These are phyloP conservation scores for Neurospora crassa DNA, from an alignment of 2,329 filamentous ascomycete species.

Conservation along the genomic window DNA sequence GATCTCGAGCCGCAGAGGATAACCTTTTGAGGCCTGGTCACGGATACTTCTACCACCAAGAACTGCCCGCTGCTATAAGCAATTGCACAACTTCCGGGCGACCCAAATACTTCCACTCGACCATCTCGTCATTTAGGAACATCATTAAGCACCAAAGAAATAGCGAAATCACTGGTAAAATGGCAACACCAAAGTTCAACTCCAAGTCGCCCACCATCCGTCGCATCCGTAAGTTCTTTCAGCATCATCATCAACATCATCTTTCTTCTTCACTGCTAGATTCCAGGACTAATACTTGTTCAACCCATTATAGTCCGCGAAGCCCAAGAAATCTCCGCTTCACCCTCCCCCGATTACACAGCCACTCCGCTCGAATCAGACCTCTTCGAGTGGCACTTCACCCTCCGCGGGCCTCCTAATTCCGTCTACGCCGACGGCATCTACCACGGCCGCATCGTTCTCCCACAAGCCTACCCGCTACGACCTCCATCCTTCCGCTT, in stretches of 20 bases:
- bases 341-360: slow-evolving; percentile 76
- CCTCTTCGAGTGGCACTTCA: slow-evolving; percentile 99
- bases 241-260: not conserved
- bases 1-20: not conserved
- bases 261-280: not conserved
- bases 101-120: not conserved
- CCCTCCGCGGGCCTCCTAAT: slow-evolving; percentile 76
- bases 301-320: slow-evolving; percentile 60
- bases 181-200: slow-evolving; percentile 42
- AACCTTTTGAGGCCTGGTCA: not conserved
- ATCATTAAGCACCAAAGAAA: not conserved
- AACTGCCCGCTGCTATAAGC: not conserved
- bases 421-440: slow-evolving; percentile 73
- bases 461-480: slow-evolving; percentile 82
- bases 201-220: slow-evolving; percentile 76
- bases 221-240: slow-evolving; percentile 56
- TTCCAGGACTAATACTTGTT: slow-evolving; percentile 9
- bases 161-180: not conserved
- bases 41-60: not conserved
- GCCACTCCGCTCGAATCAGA: slow-evolving; percentile 79
- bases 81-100: not conserved
- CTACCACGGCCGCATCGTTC: slow-evolving; percentile 91
- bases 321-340: slow-evolving; percentile 72
- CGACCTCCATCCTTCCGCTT: slow-evolving; percentile 95
- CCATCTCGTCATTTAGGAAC: not conserved